Conservation (phyloP, 345 rosid species). For the Syzygium aromaticum region DNA sequence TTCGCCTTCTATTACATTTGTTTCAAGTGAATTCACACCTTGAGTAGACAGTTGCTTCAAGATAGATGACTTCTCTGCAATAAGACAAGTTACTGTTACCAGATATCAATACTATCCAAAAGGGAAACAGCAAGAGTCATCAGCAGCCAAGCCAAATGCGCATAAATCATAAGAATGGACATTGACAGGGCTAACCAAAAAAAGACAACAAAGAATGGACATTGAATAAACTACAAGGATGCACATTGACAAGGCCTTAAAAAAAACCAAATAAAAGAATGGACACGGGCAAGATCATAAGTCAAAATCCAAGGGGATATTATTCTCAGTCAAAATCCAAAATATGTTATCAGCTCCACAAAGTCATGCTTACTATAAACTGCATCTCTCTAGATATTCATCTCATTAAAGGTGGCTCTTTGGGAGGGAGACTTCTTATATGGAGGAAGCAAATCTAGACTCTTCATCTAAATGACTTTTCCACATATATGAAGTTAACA, state of each 20-base stretch:
- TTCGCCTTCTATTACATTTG: conserved; percentile 25
- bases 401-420: neutral
- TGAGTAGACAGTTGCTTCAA: conserved; percentile 31
- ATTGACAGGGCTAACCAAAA: neutral
- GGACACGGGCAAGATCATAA: neutral
- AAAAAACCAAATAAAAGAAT: neutral
- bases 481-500: neutral
- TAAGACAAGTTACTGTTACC: conserved; percentile 1
- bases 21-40: conserved; percentile 11
- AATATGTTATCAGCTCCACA: neutral
- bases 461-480: neutral
- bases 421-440: neutral
- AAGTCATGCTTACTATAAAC: neutral
- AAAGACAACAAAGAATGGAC: neutral
- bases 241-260: neutral
- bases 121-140: neutral
- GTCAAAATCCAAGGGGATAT: neutral
- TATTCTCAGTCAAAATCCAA: neutral
- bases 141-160: neutral
- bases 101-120: neutral
- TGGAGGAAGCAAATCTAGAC: neutral
- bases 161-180: neutral
- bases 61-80: conserved; percentile 20
- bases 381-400: neutral
- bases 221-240: neutral